Base-by-base conservation (phyloP, 23 red algal genomes). In the Gracilaria caudata region DNA sequence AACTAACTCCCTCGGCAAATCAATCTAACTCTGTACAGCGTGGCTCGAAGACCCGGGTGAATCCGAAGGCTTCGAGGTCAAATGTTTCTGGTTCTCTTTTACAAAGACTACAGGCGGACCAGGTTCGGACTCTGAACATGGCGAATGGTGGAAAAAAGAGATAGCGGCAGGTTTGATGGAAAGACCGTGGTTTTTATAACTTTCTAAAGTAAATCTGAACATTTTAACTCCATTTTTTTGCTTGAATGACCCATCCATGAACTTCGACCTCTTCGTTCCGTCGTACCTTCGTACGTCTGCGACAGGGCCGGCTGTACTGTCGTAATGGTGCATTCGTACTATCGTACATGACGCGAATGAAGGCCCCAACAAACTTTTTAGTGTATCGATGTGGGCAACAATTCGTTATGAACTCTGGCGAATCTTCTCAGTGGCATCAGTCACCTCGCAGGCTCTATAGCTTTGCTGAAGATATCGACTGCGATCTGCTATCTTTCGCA, bases 101-200 rank as follows among this genome's bases (percentile, higher is more conserved):
- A 33, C 39, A 47, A 75, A 43, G 70, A 75, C 33, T 75, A n/a
- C 70, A 75, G 40, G 70, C 70, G 11, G 70, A 26, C 43, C 70
- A 75, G 26, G 70, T 16, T 30, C 19, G 19, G 70, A 75, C 70
- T 24, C 19, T 75, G 37, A 75, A 29, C 40, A 75, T 75, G 17
- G 4, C 47, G 12, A 75, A 75, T n/a, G 39, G 66, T 2, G 17
- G 2, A 20, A 5, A 9, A 72, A 13, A 41, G 20, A 72, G 26
- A 30, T 14, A n/a, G n/a, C n/a, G n/a, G n/a, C n/a, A n/a, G n/a
- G n/a, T n/a, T n/a, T n/a, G n/a, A n/a, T n/a, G n/a, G n/a, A n/a
- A n/a, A n/a, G n/a, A n/a, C n/a, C n/a, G n/a, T n/a, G n/a, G n/a
- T n/a, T n/a, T n/a, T n/a, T n/a, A n/a, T n/a, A n/a, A n/a, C n/a